Conservation (phyloP, 202 grass and related monocot genomes). For the Panicum virgatum region DNA sequence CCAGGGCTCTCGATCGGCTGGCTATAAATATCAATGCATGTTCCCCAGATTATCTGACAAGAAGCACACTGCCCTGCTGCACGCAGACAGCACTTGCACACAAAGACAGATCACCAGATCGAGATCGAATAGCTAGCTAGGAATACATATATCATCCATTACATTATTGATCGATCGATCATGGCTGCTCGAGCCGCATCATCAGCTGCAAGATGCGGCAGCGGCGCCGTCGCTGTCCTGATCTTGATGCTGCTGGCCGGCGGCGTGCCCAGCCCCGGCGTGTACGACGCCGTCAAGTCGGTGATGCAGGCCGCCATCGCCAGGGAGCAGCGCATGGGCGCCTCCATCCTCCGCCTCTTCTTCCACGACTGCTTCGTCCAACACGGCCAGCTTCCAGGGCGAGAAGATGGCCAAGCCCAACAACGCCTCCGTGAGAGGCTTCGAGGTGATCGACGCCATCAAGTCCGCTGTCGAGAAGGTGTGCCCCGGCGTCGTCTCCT, state of each 20-base stretch:
- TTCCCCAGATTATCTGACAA: background rate
- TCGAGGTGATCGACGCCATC: conserved; percentile 76
- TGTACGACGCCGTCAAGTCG: conserved; percentile 40
- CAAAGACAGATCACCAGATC: too few species aligned
- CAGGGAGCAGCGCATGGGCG: conserved; percentile 57
- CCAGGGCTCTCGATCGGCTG: background rate
- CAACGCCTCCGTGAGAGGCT: conserved; percentile 70
- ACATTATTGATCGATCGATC: background rate
- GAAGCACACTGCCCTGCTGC: too few species aligned
- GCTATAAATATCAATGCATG: background rate
- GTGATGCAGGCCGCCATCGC: conserved; percentile 51
- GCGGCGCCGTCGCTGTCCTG: background rate
- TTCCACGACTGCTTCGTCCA: conserved; percentile 95
- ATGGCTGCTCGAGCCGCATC: conserved; percentile 30
- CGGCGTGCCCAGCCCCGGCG: too few species aligned
- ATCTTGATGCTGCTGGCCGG: background rate
- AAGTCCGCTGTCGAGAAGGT: conserved; percentile 25
- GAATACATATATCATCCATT: too few species aligned
- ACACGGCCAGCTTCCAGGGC: conserved; percentile 60
- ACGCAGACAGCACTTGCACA: background rate
- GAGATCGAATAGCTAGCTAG: too few species aligned
- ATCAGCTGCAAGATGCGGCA: background rate
- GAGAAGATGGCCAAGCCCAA: conserved; percentile 83
- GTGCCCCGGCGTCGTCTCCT: conserved; percentile 77
- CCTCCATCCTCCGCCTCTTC: conserved; percentile 77